phyloP scores from a whole-genome alignment of 2,329 filamentous ascomycete species.

The Fusarium hainanense region DNA sequence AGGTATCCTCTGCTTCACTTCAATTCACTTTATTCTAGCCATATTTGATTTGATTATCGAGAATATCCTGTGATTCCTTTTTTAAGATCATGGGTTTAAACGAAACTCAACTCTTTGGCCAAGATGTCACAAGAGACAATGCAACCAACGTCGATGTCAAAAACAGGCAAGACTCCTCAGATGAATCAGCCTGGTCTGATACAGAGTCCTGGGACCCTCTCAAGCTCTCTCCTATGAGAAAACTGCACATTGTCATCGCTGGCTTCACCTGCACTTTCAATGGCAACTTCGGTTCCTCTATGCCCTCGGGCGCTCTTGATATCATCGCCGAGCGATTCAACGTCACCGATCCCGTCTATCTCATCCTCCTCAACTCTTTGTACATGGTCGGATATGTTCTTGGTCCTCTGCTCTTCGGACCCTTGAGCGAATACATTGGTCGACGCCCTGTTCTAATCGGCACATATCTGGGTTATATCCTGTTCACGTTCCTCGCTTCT shows the following conservation, averaged over 20 bases:
- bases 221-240: slow-evolving; percentile 48
- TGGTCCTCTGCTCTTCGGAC: slow-evolving; percentile 50
- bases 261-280: slow-evolving; percentile 54
- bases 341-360: slow-evolving; percentile 43
- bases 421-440: slow-evolving; percentile 51
- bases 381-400: slow-evolving; percentile 53
- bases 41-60: background rate
- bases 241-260: slow-evolving; percentile 50
- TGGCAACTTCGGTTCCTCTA: slow-evolving; percentile 52
- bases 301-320: slow-evolving; percentile 53
- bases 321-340: slow-evolving; percentile 47
- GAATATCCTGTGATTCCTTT: background rate
- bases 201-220: slow-evolving; percentile 45
- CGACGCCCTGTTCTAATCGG: slow-evolving; percentile 49
- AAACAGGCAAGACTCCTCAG: slow-evolving; percentile 33
- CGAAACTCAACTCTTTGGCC: slow-evolving; percentile 15
- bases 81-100: slow-evolving; percentile 15
- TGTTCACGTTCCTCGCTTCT: slow-evolving; percentile 52
- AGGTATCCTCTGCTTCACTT: background rate
- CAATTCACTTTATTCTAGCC: background rate
- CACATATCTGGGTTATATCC: slow-evolving; percentile 50
- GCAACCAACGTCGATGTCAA: slow-evolving; percentile 2
- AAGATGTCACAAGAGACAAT: slow-evolving; percentile 13
- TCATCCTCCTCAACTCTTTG: slow-evolving; percentile 51
- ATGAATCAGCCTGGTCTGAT: slow-evolving; percentile 36